Percentiles rank a stretch among this genome's conserved stretches.
Evolutionary conservation across 371 early-diverging fungal species (phyloP).

Genomic region (Catenaria anguillulae): DNA sequence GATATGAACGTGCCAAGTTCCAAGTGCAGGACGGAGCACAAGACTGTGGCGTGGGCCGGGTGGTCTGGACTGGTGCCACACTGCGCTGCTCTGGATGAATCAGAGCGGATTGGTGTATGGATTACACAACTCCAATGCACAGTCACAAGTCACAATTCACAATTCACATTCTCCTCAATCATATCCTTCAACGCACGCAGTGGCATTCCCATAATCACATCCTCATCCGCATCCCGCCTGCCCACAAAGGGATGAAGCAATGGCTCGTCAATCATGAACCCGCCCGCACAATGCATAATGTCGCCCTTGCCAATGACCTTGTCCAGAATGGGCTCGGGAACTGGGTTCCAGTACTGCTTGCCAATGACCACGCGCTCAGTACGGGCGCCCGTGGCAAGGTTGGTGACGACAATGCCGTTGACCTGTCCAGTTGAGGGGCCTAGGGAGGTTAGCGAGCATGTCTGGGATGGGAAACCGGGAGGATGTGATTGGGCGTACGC

Average conservation of each 20-base stretch:
- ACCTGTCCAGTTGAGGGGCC: constrained; percentile 24
- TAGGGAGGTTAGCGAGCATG: too few species aligned
- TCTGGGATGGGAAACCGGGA: too few species aligned
- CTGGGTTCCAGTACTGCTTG: constrained; percentile 19
- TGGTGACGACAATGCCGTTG: constrained; percentile 23
- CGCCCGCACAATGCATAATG: constrained; percentile 26
- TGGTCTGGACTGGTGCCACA: too few species aligned
- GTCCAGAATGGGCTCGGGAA: constrained; percentile 20
- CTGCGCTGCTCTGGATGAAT: too few species aligned
- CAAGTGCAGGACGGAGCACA: too few species aligned
- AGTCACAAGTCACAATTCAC: too few species aligned
- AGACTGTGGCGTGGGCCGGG: too few species aligned
- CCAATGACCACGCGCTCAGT: constrained; percentile 24
- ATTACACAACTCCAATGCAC: too few species aligned
- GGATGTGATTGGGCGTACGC: too few species aligned
- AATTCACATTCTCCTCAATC: too few species aligned
- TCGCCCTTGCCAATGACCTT: constrained; percentile 23
- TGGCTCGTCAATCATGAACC: constrained; percentile 30
- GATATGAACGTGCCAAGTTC: too few species aligned
- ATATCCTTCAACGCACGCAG: neutral
- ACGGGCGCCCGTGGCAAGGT: constrained; percentile 17
- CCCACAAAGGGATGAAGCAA: constrained; percentile 19
- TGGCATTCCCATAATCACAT: constrained; percentile 24
- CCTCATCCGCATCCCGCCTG: constrained; percentile 21
- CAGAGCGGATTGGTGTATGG: too few species aligned